A percentile compares a stretch with the other conserved stretches of the same genome.
These are phyloP conservation scores for Aspergillus uvarum DNA, from an alignment of 2,329 filamentous ascomycete species.

Conservation along the genomic window DNA sequence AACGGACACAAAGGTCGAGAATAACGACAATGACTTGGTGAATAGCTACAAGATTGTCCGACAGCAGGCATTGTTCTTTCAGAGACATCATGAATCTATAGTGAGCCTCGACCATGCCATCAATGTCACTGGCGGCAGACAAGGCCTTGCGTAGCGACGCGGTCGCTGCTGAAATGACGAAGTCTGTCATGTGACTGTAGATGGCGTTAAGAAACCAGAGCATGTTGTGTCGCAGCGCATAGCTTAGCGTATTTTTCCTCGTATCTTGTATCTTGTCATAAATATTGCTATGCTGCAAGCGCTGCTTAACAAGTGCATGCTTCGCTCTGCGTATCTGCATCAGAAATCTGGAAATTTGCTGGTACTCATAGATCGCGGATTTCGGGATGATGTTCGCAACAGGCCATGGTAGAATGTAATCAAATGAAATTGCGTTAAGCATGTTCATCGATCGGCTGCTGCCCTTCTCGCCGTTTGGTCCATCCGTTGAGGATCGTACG, in stretches of 20 bases:
- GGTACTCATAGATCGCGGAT: constrained; percentile 65
- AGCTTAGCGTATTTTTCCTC: constrained; percentile 40
- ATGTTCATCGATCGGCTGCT: constrained; percentile 61
- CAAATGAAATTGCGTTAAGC: constrained; percentile 63
- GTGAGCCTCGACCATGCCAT: constrained; percentile 75
- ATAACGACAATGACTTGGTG: constrained; percentile 70
- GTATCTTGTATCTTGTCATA: constrained; percentile 43
- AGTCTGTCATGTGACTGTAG: constrained; percentile 71
- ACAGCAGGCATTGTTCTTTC: constrained; percentile 68
- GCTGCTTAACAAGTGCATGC: constrained; percentile 60
- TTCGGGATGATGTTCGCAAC: constrained; percentile 71
- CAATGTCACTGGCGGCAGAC: constrained; percentile 66
- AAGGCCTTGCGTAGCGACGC: constrained; percentile 59
- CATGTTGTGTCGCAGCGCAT: constrained; percentile 63
- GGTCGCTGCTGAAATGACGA: constrained; percentile 66
- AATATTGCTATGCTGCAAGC: constrained; percentile 34
- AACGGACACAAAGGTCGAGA: constrained; percentile 70
- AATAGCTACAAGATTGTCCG: constrained; percentile 67
- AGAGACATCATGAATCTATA: constrained; percentile 62
- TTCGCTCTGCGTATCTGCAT: constrained; percentile 74
- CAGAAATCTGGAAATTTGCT: constrained; percentile 70
- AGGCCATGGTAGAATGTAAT: constrained; percentile 66
- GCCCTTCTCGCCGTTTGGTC: constrained; percentile 46
- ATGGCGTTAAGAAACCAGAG: constrained; percentile 76
- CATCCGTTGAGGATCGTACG: constrained; percentile 52